phyloP scores from a whole-genome alignment of 768 basidiomycete genomes.

The Naganishia vaughanmartiniae region DNA sequence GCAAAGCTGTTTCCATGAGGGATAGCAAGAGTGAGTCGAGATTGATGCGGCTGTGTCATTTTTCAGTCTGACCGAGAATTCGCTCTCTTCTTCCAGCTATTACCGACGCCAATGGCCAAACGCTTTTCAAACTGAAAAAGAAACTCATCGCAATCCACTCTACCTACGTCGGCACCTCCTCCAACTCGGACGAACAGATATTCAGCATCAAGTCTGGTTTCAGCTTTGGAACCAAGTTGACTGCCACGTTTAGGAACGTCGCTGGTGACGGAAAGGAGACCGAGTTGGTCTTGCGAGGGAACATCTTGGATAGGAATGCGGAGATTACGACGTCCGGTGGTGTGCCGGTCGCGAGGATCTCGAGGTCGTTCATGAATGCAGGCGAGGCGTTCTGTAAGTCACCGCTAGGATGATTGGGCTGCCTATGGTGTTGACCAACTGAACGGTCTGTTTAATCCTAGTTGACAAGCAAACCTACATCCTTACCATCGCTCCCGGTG shows the following conservation, averaged over 20 bases:
- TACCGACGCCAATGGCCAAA: slow-evolving; percentile 41
- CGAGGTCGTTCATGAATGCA: slow-evolving; percentile 42
- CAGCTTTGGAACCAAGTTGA: slow-evolving; percentile 46
- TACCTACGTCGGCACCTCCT: slow-evolving; percentile 39
- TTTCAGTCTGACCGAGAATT: too few species aligned
- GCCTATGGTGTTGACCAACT: neutral
- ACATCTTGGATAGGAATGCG: slow-evolving; percentile 47
- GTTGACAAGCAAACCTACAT: slow-evolving; percentile 39
- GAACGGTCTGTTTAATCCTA: neutral
- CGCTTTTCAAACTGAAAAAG: slow-evolving; percentile 44
- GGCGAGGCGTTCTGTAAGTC: slow-evolving; percentile 43
- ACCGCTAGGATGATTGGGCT: neutral
- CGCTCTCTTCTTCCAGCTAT: slow-evolving; percentile 47
- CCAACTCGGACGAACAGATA: slow-evolving; percentile 36
- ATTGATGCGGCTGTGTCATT: too few species aligned
- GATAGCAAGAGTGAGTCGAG: slow-evolving; percentile 46
- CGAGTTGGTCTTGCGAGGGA: slow-evolving; percentile 43
- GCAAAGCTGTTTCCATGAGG: slow-evolving; percentile 40
- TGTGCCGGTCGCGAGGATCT: slow-evolving; percentile 46
- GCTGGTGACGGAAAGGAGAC: slow-evolving; percentile 37
- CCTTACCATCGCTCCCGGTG: slow-evolving; percentile 49
- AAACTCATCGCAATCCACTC: slow-evolving; percentile 44
- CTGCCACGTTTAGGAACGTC: slow-evolving; percentile 45
- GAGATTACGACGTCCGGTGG: slow-evolving; percentile 41
- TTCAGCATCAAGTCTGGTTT: slow-evolving; percentile 37